phyloP scores from a whole-genome alignment of 1,139 yeast species.

The Kurtzmaniella quercitrusa region DNA sequence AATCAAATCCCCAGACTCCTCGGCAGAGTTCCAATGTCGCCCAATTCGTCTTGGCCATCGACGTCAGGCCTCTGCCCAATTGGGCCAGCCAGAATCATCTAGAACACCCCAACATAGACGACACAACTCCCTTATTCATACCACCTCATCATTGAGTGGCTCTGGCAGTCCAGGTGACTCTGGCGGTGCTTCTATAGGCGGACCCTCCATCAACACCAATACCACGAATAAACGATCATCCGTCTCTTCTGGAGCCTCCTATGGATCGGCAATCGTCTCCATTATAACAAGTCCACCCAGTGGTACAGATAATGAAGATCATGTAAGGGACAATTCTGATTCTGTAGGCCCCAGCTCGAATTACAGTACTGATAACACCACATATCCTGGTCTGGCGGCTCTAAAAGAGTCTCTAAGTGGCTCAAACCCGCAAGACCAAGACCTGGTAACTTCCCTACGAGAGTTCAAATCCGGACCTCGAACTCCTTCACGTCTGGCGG shows the following conservation, averaged over 20 bases:
- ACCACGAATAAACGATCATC: background rate
- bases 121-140: background rate
- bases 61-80: conserved; percentile 2
- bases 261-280: background rate
- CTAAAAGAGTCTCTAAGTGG: background rate
- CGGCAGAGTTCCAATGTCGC: conserved; percentile 30
- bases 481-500: background rate
- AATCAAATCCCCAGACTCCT: background rate
- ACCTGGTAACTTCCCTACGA: background rate
- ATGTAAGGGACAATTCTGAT: no score
- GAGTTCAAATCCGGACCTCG: background rate
- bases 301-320: background rate
- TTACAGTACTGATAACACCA: background rate
- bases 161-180: background rate
- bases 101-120: background rate
- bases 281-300: background rate
- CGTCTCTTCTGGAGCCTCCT: background rate
- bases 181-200: no score
- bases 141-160: background rate
- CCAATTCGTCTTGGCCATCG: conserved; percentile 27
- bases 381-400: background rate
- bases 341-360: background rate
- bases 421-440: no score
- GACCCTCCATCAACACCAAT: no score
- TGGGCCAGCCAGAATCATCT: background rate